A percentile compares a stretch with the other conserved stretches of the same genome.
Conservation (phyloP, 352 stramenopile genomes). For the Globisporangium alternatum region DNA sequence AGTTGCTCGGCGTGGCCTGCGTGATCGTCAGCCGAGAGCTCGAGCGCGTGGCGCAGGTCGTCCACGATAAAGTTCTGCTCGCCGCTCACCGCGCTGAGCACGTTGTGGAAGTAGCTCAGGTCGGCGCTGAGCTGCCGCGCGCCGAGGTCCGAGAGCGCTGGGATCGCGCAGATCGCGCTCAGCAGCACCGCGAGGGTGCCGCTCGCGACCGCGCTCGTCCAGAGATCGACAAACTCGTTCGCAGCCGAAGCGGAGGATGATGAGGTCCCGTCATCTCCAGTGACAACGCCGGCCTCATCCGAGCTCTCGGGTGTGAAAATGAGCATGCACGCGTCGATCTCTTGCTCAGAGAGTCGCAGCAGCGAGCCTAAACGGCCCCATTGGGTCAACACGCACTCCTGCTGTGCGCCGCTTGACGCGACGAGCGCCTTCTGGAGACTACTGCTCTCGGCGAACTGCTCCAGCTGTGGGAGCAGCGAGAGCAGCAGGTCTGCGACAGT, state of each 20-base stretch:
- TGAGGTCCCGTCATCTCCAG: conserved; percentile 15
- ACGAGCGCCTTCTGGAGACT: conserved; percentile 53
- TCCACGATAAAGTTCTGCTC: conserved; percentile 56
- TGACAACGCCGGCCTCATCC: not conserved
- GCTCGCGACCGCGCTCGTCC: conserved; percentile 66
- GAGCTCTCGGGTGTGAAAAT: conserved; percentile 30
- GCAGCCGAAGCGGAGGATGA: conserved; percentile 10
- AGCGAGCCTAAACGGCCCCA: conserved; percentile 51
- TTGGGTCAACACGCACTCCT: conserved; percentile 43
- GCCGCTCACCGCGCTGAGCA: conserved; percentile 65
- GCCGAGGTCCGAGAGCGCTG: conserved; percentile 53
- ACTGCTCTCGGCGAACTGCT: conserved; percentile 77
- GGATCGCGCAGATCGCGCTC: conserved; percentile 51
- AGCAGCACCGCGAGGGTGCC: conserved; percentile 59
- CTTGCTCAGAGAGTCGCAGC: conserved; percentile 35
- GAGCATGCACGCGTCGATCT: conserved; percentile 44
- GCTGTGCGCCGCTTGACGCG: conserved; percentile 46
- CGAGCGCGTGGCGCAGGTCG: conserved; percentile 41
- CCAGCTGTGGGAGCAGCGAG: conserved; percentile 74
- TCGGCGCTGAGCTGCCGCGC: conserved; percentile 63
- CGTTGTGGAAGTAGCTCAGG: conserved; percentile 78
- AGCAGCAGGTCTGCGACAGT: conserved; percentile 71
- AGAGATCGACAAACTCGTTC: conserved; percentile 71
- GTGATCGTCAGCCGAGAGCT: conserved; percentile 31
- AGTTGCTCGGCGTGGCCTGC: conserved; percentile 31